phyloP scores from a whole-genome alignment of 73 alveolate species.

The Paramecium pentaurelia region DNA sequence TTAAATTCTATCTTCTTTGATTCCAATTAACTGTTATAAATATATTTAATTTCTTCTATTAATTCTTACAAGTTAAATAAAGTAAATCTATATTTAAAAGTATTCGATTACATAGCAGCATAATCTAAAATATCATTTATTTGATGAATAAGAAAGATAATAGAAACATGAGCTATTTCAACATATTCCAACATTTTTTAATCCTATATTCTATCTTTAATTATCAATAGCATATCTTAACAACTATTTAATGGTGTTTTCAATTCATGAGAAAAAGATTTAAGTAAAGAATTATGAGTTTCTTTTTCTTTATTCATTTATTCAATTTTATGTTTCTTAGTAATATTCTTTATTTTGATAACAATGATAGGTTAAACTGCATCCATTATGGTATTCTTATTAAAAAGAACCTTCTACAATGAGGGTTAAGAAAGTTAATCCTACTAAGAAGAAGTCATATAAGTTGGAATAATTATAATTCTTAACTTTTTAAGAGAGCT shows the following conservation, averaged over 20 bases:
- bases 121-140: slow-evolving; percentile 35
- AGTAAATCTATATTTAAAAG: not conserved
- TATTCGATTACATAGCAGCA: not conserved
- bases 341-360: not conserved
- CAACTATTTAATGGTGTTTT: slow-evolving; percentile 1
- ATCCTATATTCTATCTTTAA: not conserved
- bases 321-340: not conserved
- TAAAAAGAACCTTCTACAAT: not conserved
- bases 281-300: not conserved
- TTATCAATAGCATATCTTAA: not conserved
- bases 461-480: not conserved
- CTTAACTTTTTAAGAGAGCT: not conserved
- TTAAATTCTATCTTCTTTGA: not conserved
- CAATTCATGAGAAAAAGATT: slow-evolving; percentile 19
- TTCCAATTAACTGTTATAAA: not conserved
- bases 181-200: not conserved
- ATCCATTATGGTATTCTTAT: not conserved
- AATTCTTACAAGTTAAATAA: not conserved
- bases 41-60: not conserved
- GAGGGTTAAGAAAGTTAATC: slow-evolving; percentile 5
- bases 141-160: not conserved
- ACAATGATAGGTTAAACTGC: not conserved
- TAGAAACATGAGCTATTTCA: not conserved
- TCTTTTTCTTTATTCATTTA: not conserved
- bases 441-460: not conserved